Base-by-base conservation (phyloP, 495 filamentous ascomycete genomes). In the Pyronema omphalodes region DNA sequence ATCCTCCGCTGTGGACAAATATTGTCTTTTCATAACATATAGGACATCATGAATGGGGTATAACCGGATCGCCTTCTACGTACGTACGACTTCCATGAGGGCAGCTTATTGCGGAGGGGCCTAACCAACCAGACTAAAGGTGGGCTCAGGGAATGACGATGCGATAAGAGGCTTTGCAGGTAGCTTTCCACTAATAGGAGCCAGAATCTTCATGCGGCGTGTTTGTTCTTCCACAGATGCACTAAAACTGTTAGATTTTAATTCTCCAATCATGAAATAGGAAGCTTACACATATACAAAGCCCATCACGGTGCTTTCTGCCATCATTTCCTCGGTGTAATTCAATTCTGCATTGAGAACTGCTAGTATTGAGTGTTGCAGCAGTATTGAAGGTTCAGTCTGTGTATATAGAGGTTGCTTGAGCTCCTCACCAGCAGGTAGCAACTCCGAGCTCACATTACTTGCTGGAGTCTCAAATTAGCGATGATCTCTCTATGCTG, bases 221-320 rank as follows among this genome's bases (percentile, higher is more conserved):
- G 84, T 84, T 51, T 86, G 81, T 47, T 81, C 82, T 58, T 99
- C 89, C 7, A 96, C 88, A 48, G 60, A 63, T 52, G 61, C 57
- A 39, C 61, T 64, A 7, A 91, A 84, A 77, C 40, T 52, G 7
- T 3, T 40, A 3, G 17, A 58, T 12, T 23, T 1, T 43, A 35
- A 9, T 18, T 34, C 14, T 15, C 17, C 14, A 37, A 12, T 9
- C 37, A 14, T n/a, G n/a, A 36, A 11, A 23, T 6, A 19, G 37
- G 17, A 33, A n/a, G 44, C 58, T 18, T 56, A 66, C 35, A 99
- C 81, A 63, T 93, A 94, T 37, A 94, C 75, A 67, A 93, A 96
- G 6, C 91, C 91, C 73, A 93, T 81, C 15, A 95, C 79, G 40
- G 82, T 86, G 0, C 88, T 81, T 58, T 91, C 84, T 9, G 84